Evolutionary conservation across 2,329 filamentous ascomycete genomes (phyloP), one percentile per base, ranked within the genome.

Genomic region (Canariomyces notabilis): DNA sequence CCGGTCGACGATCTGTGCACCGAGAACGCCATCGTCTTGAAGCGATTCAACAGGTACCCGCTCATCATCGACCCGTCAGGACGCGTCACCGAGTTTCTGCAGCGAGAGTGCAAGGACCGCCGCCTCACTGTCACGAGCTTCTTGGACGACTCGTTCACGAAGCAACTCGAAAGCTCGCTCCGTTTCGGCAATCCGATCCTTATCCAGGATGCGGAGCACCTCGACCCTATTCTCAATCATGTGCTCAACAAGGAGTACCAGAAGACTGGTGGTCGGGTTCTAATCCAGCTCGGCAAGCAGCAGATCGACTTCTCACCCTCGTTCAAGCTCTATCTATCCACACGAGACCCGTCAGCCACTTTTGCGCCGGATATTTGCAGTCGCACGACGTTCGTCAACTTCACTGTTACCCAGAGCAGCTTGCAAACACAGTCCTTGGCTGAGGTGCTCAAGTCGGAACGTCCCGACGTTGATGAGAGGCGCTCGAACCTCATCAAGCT

Each of bases 171-270:
- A 70, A 97, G 90, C 62, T 93, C 93, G 15, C 76, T 98, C 52
- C 88, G 93, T 63, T 98, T 98, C 68, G 93, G 93, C 61, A 98
- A 98, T 63, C 91, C 93, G 1, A 98, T 98, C 56, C 80, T 98
- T 51, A 98, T 98, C 50, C 93, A 98, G 67, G 93, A 98, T 65
- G 94, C 93, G 1, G 94, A 98, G 68, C 87, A 98, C 64, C 73
- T 98, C 47, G 93, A 98, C 62, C 94, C 94, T 0, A 90, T 98
- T 49, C 82, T 98, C 59, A 98, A 97, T 62, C 93, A 98, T 60
- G 91, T 98, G 46, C 81, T 98, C 67, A 98, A 98, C 73, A 98
- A 98, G 67, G 93, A 98, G 64, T 98, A 98, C 67, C 94, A 98
- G 68, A 94, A 90, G 72, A 98, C 94, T 21, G 93, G 93, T 57